Conservation (phyloP, 495 filamentous ascomycete genomes). For the Cetradonia linearis region DNA sequence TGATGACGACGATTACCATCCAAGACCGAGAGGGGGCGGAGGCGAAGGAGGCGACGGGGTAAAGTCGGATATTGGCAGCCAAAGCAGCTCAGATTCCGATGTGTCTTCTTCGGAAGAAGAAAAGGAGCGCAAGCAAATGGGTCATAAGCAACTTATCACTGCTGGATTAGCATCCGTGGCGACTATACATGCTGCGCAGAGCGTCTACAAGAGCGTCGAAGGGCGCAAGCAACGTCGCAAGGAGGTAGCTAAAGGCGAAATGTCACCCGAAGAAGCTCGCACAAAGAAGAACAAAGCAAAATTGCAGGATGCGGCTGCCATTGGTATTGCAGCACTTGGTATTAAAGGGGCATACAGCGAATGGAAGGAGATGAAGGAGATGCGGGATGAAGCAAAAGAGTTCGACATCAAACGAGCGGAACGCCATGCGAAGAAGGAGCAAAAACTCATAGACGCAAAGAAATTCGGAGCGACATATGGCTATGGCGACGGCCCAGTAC, state of each 20-base stretch:
- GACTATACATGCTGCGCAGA: slow-evolving; percentile 80
- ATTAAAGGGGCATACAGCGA: slow-evolving; percentile 74
- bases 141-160: slow-evolving; percentile 74
- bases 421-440: slow-evolving; percentile 29
- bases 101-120: slow-evolving; percentile 55
- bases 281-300: slow-evolving; percentile 66
- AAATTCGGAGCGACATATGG: slow-evolving; percentile 1
- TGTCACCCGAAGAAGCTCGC: slow-evolving; percentile 62
- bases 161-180: slow-evolving; percentile 77
- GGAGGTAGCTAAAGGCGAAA: slow-evolving; percentile 61
- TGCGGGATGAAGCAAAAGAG: slow-evolving; percentile 43
- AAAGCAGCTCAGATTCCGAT: slow-evolving; percentile 31
- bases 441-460: slow-evolving; percentile 10
- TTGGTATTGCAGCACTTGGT: slow-evolving; percentile 77
- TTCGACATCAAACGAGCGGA: slow-evolving; percentile 41
- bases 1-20: slow-evolving; percentile 35
- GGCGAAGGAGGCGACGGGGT: slow-evolving; percentile 37
- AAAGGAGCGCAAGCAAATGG: slow-evolving; percentile 63
- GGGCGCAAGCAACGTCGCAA: slow-evolving; percentile 60
- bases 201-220: slow-evolving; percentile 65
- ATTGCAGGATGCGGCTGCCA: slow-evolving; percentile 61
- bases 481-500: neutral
- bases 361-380: slow-evolving; percentile 57
- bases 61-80: slow-evolving; percentile 27
- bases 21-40: slow-evolving; percentile 29